Evolutionary conservation across 371 early-diverging fungal genomes (phyloP).

Genomic region (Mycotypha africana): DNA sequence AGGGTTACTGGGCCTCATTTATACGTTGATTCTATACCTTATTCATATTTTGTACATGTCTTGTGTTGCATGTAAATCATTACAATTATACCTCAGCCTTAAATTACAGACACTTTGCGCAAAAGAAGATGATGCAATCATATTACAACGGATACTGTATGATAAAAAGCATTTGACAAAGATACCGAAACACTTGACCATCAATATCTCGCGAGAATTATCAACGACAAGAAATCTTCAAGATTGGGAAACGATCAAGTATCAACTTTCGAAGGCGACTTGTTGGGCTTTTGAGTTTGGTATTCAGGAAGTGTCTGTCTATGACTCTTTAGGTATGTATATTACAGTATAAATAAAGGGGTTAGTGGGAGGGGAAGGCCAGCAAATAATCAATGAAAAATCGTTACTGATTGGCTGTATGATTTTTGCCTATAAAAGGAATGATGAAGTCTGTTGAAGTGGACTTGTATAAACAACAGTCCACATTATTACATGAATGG

Average conservation of each 20-base stretch:
- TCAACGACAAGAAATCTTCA: conserved; percentile 13
- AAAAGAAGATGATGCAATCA: background rate
- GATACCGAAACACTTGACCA: conserved; percentile 36
- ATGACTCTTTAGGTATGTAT: conserved; percentile 32
- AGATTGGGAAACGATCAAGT: conserved; percentile 30
- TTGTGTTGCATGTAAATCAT: too few species aligned
- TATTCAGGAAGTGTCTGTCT: conserved; percentile 34
- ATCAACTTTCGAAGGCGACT: conserved; percentile 28
- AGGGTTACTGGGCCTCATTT: too few species aligned
- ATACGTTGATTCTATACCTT: too few species aligned
- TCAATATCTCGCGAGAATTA: conserved; percentile 32
- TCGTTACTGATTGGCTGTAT: too few species aligned
- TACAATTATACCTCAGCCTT: too few species aligned
- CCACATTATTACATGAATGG: conserved; percentile 27
- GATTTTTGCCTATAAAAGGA: conserved; percentile 7
- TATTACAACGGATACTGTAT: conserved; percentile 10
- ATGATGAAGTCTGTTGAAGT: conserved; percentile 20
- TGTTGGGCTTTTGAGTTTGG: conserved; percentile 46
- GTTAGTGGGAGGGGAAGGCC: background rate
- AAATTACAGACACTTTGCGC: too few species aligned
- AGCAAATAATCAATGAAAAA: background rate
- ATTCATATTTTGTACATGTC: too few species aligned
- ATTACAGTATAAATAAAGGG: too few species aligned
- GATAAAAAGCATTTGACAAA: conserved; percentile 35
- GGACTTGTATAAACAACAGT: conserved; percentile 33